Conservation (phyloP, 768 basidiomycete species). For the Pholiota conissans region DNA sequence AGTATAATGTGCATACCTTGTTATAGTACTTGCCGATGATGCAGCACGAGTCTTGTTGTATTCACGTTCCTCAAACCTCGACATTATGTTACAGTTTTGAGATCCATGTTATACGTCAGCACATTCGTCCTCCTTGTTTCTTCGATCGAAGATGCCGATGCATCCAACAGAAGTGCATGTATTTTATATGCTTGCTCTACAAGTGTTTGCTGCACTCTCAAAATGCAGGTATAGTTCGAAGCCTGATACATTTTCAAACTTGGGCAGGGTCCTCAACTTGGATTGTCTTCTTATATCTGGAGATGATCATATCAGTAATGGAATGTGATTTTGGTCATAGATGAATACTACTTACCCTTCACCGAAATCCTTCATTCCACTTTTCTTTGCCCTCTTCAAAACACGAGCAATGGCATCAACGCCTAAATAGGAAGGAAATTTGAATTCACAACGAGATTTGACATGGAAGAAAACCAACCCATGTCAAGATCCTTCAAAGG, state of each 20-base stretch:
- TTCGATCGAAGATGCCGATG: too few species aligned
- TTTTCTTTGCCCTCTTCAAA: constrained; percentile 64
- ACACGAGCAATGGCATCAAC: constrained; percentile 86
- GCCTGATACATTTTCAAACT: constrained; percentile 4
- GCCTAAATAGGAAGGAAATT: constrained; percentile 38
- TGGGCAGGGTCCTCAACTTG: constrained; percentile 20
- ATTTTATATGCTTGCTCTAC: too few species aligned
- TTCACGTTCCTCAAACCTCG: not conserved
- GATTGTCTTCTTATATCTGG: constrained; percentile 30
- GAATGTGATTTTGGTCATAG: too few species aligned
- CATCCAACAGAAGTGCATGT: too few species aligned
- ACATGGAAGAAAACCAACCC: constrained; percentile 40
- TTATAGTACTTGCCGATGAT: not conserved
- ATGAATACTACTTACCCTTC: constrained; percentile 54
- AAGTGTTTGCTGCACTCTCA: not conserved
- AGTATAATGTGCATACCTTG: constrained; percentile 8
- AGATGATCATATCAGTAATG: too few species aligned
- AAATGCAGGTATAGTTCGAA: not conserved
- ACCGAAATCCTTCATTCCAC: constrained; percentile 62
- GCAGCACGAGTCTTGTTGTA: not conserved
- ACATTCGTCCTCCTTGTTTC: too few species aligned
- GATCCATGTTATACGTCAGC: too few species aligned
- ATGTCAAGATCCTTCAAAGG: constrained; percentile 77
- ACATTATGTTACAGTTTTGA: not conserved
- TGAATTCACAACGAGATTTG: not conserved